phyloP scores from a whole-genome alignment of 306 rosid species.

The Coriaria nepalensis region DNA sequence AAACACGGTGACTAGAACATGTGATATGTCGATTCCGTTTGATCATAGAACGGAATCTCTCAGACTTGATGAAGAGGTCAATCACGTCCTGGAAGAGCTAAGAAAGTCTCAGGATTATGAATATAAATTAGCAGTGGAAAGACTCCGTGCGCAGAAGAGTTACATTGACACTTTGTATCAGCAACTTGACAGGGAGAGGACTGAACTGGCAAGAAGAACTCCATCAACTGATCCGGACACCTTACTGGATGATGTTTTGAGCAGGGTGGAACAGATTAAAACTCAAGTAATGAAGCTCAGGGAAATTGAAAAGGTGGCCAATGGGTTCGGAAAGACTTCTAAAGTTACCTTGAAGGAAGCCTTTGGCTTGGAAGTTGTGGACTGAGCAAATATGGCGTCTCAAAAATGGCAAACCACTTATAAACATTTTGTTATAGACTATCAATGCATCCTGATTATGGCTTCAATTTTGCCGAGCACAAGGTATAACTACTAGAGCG shows the following conservation, averaged over 20 bases:
- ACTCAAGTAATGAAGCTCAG: slow-evolving; percentile 32
- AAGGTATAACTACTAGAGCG: too few species aligned
- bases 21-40: slow-evolving; percentile 14
- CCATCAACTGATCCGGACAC: slow-evolving; percentile 24
- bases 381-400: slow-evolving; percentile 17
- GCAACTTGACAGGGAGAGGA: slow-evolving; percentile 46
- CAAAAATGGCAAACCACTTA: too few species aligned
- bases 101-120: slow-evolving; percentile 55
- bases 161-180: slow-evolving; percentile 37
- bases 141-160: slow-evolving; percentile 36
- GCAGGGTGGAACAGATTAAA: slow-evolving; percentile 51
- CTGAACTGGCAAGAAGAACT: slow-evolving; percentile 24
- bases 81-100: slow-evolving; percentile 39
- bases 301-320: slow-evolving; percentile 43
- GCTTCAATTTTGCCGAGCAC: too few species aligned
- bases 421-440: too few species aligned
- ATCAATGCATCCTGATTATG: too few species aligned
- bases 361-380: slow-evolving; percentile 31
- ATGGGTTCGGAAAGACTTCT: slow-evolving; percentile 48
- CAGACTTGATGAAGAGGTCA: slow-evolving; percentile 39
- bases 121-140: slow-evolving; percentile 46
- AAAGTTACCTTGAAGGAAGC: slow-evolving; percentile 31
- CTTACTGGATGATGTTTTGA: slow-evolving; percentile 23
- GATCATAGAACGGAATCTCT: slow-evolving; percentile 19
- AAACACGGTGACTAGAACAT: slow-evolving; percentile 12